Evolutionary conservation across 768 basidiomycete species (phyloP).

Genomic region (Leucosporidium creatinivorum): DNA sequence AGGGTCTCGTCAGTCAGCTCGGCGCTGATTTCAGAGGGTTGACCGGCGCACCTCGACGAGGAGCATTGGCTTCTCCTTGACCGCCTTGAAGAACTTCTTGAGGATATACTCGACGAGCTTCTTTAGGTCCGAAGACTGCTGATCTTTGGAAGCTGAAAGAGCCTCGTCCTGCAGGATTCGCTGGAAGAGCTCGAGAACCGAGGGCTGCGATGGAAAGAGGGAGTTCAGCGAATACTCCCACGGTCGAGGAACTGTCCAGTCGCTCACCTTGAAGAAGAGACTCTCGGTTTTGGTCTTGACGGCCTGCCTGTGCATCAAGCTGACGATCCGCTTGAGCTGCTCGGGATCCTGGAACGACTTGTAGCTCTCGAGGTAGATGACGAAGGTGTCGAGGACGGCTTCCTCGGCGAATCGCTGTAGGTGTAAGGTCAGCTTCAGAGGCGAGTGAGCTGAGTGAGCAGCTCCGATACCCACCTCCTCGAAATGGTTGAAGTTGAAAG

Average conservation of each 20-base stretch:
- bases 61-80: slow-evolving; percentile 74
- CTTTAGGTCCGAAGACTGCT: slow-evolving; percentile 72
- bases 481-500: slow-evolving; percentile 85
- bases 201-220: slow-evolving; percentile 54
- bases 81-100: slow-evolving; percentile 87
- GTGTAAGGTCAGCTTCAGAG: background rate
- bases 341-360: slow-evolving; percentile 68
- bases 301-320: slow-evolving; percentile 81
- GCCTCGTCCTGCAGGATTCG: slow-evolving; percentile 72
- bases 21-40: too few relatives aligned
- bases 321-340: slow-evolving; percentile 81
- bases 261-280: slow-evolving; percentile 86
- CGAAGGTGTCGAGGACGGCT: slow-evolving; percentile 73
- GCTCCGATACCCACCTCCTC: slow-evolving; percentile 58
- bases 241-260: too few relatives aligned
- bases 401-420: slow-evolving; percentile 79
- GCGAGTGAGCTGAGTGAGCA: slow-evolving; percentile 14
- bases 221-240: slow-evolving; percentile 9
- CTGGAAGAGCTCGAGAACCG: slow-evolving; percentile 81
- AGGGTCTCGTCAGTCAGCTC: background rate
- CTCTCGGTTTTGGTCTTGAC: slow-evolving; percentile 88
- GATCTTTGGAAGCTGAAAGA: slow-evolving; percentile 62
- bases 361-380: slow-evolving; percentile 75
- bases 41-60: slow-evolving; percentile 65
- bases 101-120: slow-evolving; percentile 77